phyloP scores from a whole-genome alignment of 129 eudicot genomes.

The Daucus carota region DH1_v3.0 NC_030383.2:59305501-59306000 shows the following conservation, averaged over 20 bases:
- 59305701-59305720: neutral
- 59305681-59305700: neutral
- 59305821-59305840: neutral
- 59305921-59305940: too few species aligned
- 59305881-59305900: too few species aligned
- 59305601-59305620: neutral
- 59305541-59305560: conserved; percentile 66
- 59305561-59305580: conserved; percentile 96
- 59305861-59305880: too few species aligned
- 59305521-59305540: conserved; percentile 95
- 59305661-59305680: neutral
- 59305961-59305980: too few species aligned
- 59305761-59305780: neutral
- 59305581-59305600: conserved; percentile 36
- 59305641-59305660: neutral
- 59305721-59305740: neutral
- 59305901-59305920: too few species aligned
- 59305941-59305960: too few species aligned
- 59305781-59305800: neutral
- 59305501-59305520: conserved; percentile 95
- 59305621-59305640: neutral
- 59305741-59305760: neutral
- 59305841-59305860: neutral
- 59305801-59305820: neutral
- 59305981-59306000: too few species aligned